Percentiles rank a stretch among this genome's conserved stretches.
Evolutionary conservation across 768 basidiomycete genomes (phyloP).

Genomic region (Tylopilus cervinicoccineus): DNA sequence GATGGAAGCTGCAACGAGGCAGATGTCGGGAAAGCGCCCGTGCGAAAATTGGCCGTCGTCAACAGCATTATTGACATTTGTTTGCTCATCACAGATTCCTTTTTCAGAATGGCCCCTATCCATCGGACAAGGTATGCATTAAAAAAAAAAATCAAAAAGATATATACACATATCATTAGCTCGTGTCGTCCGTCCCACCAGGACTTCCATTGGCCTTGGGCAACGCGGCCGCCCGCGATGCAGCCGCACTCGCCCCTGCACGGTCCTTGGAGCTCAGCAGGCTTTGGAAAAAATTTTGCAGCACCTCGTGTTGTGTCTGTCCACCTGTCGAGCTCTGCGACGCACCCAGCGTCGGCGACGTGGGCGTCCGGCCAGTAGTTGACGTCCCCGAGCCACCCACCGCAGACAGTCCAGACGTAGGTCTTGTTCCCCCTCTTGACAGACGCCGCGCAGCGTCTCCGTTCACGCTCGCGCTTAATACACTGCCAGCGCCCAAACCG

Average conservation of each 20-base stretch:
- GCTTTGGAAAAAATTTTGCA: slow-evolving; percentile 87
- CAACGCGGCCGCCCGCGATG: slow-evolving; percentile 20
- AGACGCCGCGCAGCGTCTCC: slow-evolving; percentile 35
- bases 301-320: slow-evolving; percentile 76
- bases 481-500: slow-evolving; percentile 35
- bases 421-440: slow-evolving; percentile 25
- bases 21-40: slow-evolving; percentile 17
- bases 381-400: slow-evolving; percentile 34
- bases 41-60: slow-evolving; percentile 20
- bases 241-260: slow-evolving; percentile 31
- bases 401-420: slow-evolving; percentile 37
- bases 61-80: slow-evolving; percentile 17
- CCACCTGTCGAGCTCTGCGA: slow-evolving; percentile 46
- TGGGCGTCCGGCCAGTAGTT: slow-evolving; percentile 32
- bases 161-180: slow-evolving; percentile 15
- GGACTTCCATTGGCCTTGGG: slow-evolving; percentile 35
- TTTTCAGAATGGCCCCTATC: background rate
- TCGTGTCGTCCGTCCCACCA: slow-evolving; percentile 36
- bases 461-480: slow-evolving; percentile 32
- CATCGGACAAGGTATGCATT: no score
- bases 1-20: slow-evolving; percentile 24
- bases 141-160: background rate
- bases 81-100: slow-evolving; percentile 5
- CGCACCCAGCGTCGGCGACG: slow-evolving; percentile 35
- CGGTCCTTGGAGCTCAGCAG: slow-evolving; percentile 70